A percentile compares a stretch with the other conserved stretches of the same genome.
Evolutionary conservation across 2,329 filamentous ascomycete genomes (phyloP).

Genomic region (Phaeosphaeria sp.): DNA sequence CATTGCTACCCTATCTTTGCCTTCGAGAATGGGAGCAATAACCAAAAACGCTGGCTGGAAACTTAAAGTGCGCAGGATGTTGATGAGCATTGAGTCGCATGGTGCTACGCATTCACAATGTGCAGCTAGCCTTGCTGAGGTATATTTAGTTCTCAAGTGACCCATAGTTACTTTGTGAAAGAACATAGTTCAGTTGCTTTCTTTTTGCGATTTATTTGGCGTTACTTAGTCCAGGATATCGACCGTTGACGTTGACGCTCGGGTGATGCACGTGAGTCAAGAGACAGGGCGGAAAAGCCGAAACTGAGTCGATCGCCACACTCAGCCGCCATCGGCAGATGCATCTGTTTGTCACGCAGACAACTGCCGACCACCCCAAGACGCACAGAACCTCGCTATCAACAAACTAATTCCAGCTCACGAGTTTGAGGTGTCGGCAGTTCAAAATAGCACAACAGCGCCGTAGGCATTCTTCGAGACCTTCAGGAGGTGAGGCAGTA

Average conservation of each 20-base stretch:
- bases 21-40: too few species aligned
- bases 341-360: constrained; percentile 10
- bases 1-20: too few species aligned
- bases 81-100: too few species aligned
- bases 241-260: not conserved
- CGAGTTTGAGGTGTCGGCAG: constrained; percentile 17
- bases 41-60: too few species aligned
- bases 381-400: constrained; percentile 13
- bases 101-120: too few species aligned
- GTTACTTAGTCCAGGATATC: not conserved
- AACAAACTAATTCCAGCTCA: constrained; percentile 9
- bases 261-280: not conserved
- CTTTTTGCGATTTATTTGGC: too few species aligned
- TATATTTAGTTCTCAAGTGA: too few species aligned
- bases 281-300: not conserved
- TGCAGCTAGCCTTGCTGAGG: too few species aligned
- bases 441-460: constrained; percentile 10
- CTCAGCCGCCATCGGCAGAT: constrained; percentile 22
- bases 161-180: too few species aligned
- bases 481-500: constrained; percentile 2
- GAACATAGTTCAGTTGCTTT: too few species aligned
- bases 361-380: constrained; percentile 24
- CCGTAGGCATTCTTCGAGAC: not conserved
- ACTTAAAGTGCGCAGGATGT: too few species aligned
- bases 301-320: not conserved